Base-by-base conservation (phyloP, 139 green algal genomes). In the Dunaliella primolecta region DNA sequence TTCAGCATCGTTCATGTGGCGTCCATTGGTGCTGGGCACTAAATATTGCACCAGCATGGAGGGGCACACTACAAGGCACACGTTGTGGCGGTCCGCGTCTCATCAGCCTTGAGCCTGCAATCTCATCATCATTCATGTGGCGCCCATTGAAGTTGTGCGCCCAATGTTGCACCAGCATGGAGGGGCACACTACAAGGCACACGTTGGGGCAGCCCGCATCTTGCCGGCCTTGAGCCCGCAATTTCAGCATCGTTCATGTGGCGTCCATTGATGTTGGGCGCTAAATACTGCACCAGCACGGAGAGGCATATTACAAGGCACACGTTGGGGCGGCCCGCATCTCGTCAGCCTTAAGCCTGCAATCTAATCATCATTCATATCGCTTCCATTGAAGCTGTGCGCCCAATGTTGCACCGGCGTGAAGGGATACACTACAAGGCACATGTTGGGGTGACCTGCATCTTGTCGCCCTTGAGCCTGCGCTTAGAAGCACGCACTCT, bases 91-190 rank as follows among this genome's bases (percentile, higher is more conserved):
- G 2, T 35, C 24, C 57, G 77, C 72, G 3, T 23, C 74, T 25
- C 15, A 15, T 7, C 46, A 7, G 46, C 46, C 46, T 7, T 15
- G 7, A 25, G 46, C 46, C 46, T 64, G 46, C 46, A n/a, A n/a
- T n/a, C n/a, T n/a, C n/a, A n/a, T n/a, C n/a, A n/a, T n/a, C n/a
- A n/a, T n/a, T n/a, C n/a, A n/a, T n/a, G n/a, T n/a, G n/a, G n/a
- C n/a, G n/a, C n/a, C n/a, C n/a, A n/a, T 80, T 83, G 0, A 97
- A 90, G 84, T 99, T 96, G 70, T 95, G 91, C n/a, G 90, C 92
- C 97, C 97, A 99, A 90, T 99, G 96, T 1, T 87, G 90, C 25
- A 99, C 96, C 15, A 99, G 91, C 7, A 96, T 99, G 55, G 96
- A 88, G 21, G 97, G 97, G 89, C 97, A 99, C 1, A 98, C 93